phyloP scores from a whole-genome alignment of 2,329 filamentous ascomycete species.

The Aspergillus sp. region DNA sequence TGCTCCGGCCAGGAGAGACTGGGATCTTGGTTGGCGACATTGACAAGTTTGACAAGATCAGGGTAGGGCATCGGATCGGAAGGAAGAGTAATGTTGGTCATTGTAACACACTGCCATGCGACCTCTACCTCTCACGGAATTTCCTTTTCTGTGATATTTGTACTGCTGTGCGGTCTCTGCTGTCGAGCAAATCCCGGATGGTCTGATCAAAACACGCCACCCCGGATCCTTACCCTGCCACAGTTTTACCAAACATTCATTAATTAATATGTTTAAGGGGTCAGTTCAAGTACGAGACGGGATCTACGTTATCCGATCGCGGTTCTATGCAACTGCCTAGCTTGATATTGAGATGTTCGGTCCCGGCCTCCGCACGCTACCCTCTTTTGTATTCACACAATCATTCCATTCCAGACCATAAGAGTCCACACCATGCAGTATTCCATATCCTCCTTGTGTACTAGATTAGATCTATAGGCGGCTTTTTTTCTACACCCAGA shows the following conservation, averaged over 20 bases:
- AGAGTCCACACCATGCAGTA: too few species aligned
- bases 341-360: neutral
- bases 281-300: neutral
- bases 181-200: conserved; percentile 17
- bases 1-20: conserved; percentile 81
- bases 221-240: conserved; percentile 16
- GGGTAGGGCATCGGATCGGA: conserved; percentile 54
- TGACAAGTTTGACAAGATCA: conserved; percentile 61
- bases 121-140: neutral
- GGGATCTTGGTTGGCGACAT: conserved; percentile 70
- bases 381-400: neutral
- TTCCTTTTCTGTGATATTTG: conserved; percentile 7
- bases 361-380: neutral
- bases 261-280: neutral
- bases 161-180: neutral
- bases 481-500: neutral
- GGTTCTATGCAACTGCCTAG: neutral
- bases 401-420: neutral
- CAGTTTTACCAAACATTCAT: neutral
- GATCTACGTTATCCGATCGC: neutral
- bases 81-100: conserved; percentile 20
- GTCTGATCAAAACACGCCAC: conserved; percentile 23
- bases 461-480: too few species aligned
- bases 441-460: too few species aligned
- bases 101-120: conserved; percentile 1